A percentile compares a stretch with the other conserved stretches of the same genome.
These are phyloP conservation scores for Clarkia xantiana DNA, from an alignment of 345 rosid species.

Conservation along the genomic window DNA sequence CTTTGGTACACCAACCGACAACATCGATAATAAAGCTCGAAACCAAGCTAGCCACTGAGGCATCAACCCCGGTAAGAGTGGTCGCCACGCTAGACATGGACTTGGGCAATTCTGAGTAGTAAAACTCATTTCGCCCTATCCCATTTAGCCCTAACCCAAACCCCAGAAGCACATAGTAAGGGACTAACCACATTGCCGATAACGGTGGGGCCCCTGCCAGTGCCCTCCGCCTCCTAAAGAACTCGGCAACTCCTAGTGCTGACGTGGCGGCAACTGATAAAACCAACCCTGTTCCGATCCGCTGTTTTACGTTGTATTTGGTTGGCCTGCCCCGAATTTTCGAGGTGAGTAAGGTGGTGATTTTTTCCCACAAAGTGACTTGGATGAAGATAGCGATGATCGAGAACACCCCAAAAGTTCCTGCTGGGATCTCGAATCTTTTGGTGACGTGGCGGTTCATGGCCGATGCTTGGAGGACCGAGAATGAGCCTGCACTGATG, in stretches of 20 bases:
- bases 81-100: conserved; percentile 37
- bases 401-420: conserved; percentile 37
- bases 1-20: conserved; percentile 16
- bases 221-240: conserved; percentile 16
- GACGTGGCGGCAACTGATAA: conserved; percentile 23
- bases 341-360: conserved; percentile 51
- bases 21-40: conserved; percentile 24
- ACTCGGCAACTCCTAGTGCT: conserved; percentile 25
- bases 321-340: conserved; percentile 26
- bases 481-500: conserved; percentile 39
- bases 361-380: conserved; percentile 45
- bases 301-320: conserved; percentile 23
- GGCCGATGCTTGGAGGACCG: conserved; percentile 47
- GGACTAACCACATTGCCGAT: conserved; percentile 35
- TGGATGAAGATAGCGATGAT: conserved; percentile 31
- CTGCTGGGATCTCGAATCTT: conserved; percentile 61
- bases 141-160: conserved; percentile 30
- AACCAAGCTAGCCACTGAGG: conserved; percentile 24
- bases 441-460: conserved; percentile 53
- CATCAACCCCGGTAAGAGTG: conserved; percentile 15
- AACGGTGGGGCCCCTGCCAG: conserved; percentile 11
- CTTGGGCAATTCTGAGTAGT: conserved; percentile 39
- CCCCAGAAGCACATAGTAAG: conserved; percentile 28
- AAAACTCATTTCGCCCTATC: conserved; percentile 44
- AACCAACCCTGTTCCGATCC: conserved; percentile 36